Base-by-base conservation (phyloP, 306 rosid genomes). In the Vicia villosa region DNA sequence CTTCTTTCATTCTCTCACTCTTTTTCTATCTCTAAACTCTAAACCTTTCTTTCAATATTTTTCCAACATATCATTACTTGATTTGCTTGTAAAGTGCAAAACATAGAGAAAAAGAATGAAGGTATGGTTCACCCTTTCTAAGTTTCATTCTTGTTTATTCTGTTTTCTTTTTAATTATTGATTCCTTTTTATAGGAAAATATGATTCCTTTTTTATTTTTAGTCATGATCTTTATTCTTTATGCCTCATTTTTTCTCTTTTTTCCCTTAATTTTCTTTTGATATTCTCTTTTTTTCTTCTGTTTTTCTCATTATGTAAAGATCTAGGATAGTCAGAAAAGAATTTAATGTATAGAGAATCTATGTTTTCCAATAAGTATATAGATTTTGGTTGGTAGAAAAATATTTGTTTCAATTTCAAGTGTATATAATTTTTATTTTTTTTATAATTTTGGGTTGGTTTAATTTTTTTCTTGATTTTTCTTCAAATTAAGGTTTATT, bases 111-210 rank as follows among this genome's bases (percentile, higher is more conserved):
- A 13, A 51, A 17, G 72, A 74, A 88, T 91, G 97, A 91, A 91
- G 97, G 97, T 91, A 72, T 75, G 78, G 26, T 77, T 41, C 73
- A 69, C 37, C 15, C 83, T 72, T 76, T 74, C 41, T 14, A 10
- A 15, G 68, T 72, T 65, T 71, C 50, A 46, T 76, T 69, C 50
- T 74, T 17, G 2, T 30, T 4, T 32, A 9, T 17, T 60, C 20
- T 50, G 47, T 63, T 15, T 32, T 8, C 14, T 51, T 55, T 70
- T 34, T 5, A 6, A 12, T 30, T 5, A 14, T 30, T 5, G n/a
- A 19, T 56, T 11, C 16, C 30, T 51, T 10, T 51, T 51, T 19
- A 19, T 51, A 10, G n/a, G 17, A 11, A 20, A 11, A 10, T 12
- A 63, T 5, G 43, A 37, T 46, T 61, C 78, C 8, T 49, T 49